phyloP scores from a whole-genome alignment of 192 early-diverging fungal genomes.

The Backusella tuberculispora region DNA sequence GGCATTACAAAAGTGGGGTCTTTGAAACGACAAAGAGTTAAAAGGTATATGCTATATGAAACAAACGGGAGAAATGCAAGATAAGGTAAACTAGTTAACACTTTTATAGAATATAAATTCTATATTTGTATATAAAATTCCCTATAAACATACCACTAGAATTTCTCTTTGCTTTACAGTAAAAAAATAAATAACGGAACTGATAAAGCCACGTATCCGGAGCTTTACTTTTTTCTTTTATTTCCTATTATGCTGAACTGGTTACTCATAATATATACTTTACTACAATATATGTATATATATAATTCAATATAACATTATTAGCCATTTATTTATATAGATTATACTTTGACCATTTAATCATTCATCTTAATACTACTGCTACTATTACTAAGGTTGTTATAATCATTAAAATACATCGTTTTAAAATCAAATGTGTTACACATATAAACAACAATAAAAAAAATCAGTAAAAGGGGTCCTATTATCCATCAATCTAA shows the following conservation, averaged over 20 bases:
- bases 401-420: neutral
- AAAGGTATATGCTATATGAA: neutral
- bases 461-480: conserved; percentile 6
- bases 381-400: neutral
- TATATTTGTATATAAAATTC: conserved; percentile 7
- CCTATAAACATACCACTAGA: neutral
- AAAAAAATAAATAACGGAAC: conserved; percentile 4
- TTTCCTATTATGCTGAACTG: conserved; percentile 2
- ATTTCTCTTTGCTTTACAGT: neutral
- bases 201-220: neutral
- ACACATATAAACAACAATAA: neutral
- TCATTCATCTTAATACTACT: conserved; percentile 2
- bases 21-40: conserved; percentile 2
- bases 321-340: neutral
- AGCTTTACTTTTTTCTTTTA: neutral
- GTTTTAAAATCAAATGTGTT: neutral
- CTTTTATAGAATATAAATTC: conserved; percentile 15
- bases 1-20: neutral
- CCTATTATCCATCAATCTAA: conserved; percentile 7
- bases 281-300: neutral
- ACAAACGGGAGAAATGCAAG: conserved; percentile 5
- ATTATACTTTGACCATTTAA: conserved; percentile 1
- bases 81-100: neutral
- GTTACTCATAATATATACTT: neutral
- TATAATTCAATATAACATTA: neutral